Base-by-base conservation (phyloP, 306 rosid genomes). In the Styphnolobium japonicum region DNA sequence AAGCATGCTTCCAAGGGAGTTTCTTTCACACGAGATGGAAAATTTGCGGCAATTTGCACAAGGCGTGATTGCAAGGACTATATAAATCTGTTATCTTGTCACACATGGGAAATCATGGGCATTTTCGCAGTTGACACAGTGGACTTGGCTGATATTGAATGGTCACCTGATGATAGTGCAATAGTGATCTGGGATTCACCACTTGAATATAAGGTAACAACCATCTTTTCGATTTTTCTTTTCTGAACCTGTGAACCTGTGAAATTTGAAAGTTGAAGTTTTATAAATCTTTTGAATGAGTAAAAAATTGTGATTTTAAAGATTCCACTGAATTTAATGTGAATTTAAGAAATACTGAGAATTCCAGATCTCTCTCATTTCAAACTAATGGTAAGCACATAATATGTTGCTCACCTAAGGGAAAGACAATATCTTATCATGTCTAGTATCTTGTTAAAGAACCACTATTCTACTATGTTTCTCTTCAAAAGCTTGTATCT, bases 121-220 rank as follows among this genome's bases (percentile, higher is more conserved):
- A 85, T 46, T 57, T 95, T 92, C 80, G 85, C 98, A 14, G 94
- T 95, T 62, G 98, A 92, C 82, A 95, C 98, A 6, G 81, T 85
- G 81, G 98, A 95, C 84, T 87, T 95, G 90, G 96, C 94, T 72
- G 98, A 95, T 79, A 77, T 85, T 10, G 94, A 89, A 89, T 95
- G 98, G 98, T 95, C 98, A n/a, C 98, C 98, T 23, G 98, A 92
- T 76, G 98, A 95, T 86, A 95, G 98, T 83, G 86, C 98, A 68
- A 85, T 95, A n/a, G 97, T 95, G 73, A 81, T 92, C 48, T 95
- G 98, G 98, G 98, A 95, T 85, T 92, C 98, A 0, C 87, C 98
- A 60, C 98, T 95, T 46, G 98, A 95, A 33, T 95, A 92, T 82
- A 95, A 95, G 98, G 98, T 95, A 68, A 80, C 46, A 9, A 15